A percentile compares a stretch with the other conserved stretches of the same genome.
Conservation (phyloP, 345 rosid genomes). For the Salix dunnii region DNA sequence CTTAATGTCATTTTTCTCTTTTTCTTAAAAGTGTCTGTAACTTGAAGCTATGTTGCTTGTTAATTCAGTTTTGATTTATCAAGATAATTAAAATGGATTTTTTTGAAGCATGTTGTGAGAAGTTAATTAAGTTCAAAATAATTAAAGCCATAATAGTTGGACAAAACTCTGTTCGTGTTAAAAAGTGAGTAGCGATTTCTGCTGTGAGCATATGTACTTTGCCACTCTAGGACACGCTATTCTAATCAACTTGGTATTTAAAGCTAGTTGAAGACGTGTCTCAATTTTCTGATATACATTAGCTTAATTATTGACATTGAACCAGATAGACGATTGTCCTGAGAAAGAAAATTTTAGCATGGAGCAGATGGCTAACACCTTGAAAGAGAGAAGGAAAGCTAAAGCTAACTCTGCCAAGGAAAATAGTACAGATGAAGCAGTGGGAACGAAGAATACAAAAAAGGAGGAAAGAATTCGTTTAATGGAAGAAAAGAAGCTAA, state of each 20-base stretch:
- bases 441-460: slow-evolving; percentile 41
- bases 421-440: slow-evolving; percentile 29
- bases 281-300: background rate
- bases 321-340: slow-evolving; percentile 50
- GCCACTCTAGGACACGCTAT: background rate
- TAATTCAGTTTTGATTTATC: background rate
- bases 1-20: background rate
- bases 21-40: background rate
- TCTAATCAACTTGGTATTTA: background rate
- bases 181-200: background rate
- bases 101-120: background rate
- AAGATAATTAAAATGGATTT: background rate
- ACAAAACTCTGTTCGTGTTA: background rate
- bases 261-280: background rate
- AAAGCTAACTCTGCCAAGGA: slow-evolving; percentile 27
- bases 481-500: slow-evolving; percentile 69
- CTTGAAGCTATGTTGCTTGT: background rate
- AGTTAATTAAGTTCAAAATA: background rate
- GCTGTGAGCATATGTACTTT: background rate
- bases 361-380: slow-evolving; percentile 31
- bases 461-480: slow-evolving; percentile 52
- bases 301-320: slow-evolving; percentile 4
- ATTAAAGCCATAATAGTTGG: background rate
- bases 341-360: slow-evolving; percentile 50
- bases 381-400: slow-evolving; percentile 22